Base-by-base conservation (phyloP, 2,329 filamentous ascomycete species). In the Monosporascus ibericus region DNA sequence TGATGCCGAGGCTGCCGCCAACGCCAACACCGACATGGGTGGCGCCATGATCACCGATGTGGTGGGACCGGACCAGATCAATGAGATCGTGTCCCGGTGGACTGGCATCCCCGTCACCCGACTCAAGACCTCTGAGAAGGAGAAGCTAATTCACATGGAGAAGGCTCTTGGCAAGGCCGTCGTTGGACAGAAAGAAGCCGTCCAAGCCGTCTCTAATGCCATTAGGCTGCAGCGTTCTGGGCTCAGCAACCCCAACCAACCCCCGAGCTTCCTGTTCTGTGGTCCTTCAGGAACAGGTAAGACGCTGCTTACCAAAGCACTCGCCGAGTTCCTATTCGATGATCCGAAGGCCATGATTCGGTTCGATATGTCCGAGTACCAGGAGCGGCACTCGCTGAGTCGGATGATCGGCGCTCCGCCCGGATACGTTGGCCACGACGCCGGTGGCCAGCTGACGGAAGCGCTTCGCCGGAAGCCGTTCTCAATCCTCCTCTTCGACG, bases 351-450 rank as follows among this genome's bases (percentile, higher is more conserved):
- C 92, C 36, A 97, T 99, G 94, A 96, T 99, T 63, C 88, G 94
- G 39, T 95, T 99, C 75, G 94, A 99, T 69, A 99, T 99, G 94
- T 97, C 92, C 5, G 94, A 99, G 72, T 99, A 99, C 71, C 95
- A 99, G 72, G 94, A 99, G 72, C 87, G 92, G 5, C 94, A 99
- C 70, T 88, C 92, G 1, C 82, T 99, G 15, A 95, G 90, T 68
- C 85, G 94, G 55, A 96, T 99, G 90, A 99, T 99, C 62, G 94
- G 94, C 68, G 92, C 94, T 20, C 94, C 94, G 20, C 94, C 94
- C 5, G 94, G 94, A 58, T 99, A 99, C 61, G 92, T 99, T 54
- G 94, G 94, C 17, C 92, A 99, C 68, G 94, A 99, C 65, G 85
- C 94, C 34, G 94, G 94, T 62, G 94, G 94, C 50, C 94, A 99